phyloP scores from a whole-genome alignment of 2,329 filamentous ascomycete genomes.

The Trichophyton schoenleinii region DNA sequence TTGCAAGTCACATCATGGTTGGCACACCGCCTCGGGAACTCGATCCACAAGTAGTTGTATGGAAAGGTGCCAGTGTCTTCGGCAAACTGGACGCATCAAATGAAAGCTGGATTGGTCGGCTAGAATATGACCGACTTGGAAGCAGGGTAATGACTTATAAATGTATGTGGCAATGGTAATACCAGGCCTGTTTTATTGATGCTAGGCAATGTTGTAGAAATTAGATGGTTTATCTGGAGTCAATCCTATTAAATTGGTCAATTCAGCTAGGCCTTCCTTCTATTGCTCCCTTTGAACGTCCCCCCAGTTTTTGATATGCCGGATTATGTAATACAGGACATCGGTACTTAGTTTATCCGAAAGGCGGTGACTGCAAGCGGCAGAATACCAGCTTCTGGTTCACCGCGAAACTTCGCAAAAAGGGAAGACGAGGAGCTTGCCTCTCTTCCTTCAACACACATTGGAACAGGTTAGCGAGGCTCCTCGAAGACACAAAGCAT shows the following conservation, averaged over 20 bases:
- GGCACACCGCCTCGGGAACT: conserved; percentile 72
- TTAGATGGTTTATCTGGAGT: background rate
- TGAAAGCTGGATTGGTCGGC: conserved; percentile 81
- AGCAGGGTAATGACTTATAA: conserved; percentile 75
- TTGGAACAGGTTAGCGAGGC: background rate
- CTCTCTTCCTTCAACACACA: background rate
- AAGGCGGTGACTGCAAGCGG: background rate
- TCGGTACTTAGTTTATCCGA: background rate
- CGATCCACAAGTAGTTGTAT: conserved; percentile 91
- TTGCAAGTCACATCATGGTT: conserved; percentile 54
- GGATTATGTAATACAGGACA: background rate
- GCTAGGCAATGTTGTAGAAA: background rate
- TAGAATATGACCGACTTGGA: conserved; percentile 81
- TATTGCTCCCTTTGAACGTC: background rate
- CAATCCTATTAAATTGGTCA: background rate
- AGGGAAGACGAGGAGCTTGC: background rate
- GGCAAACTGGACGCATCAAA: conserved; percentile 75
- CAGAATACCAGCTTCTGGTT: background rate
- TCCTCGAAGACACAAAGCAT: background rate
- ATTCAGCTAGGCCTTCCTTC: background rate
- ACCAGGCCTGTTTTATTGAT: background rate
- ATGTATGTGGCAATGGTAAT: conserved; percentile 49
- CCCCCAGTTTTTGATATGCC: background rate
- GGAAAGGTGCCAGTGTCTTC: conserved; percentile 97
- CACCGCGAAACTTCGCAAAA: background rate